Percentiles rank a stretch among this genome's conserved stretches.
These are phyloP conservation scores for Coffea humblotiana DNA, from an alignment of 305 asterid genomes.

Conservation along the genomic window DNA sequence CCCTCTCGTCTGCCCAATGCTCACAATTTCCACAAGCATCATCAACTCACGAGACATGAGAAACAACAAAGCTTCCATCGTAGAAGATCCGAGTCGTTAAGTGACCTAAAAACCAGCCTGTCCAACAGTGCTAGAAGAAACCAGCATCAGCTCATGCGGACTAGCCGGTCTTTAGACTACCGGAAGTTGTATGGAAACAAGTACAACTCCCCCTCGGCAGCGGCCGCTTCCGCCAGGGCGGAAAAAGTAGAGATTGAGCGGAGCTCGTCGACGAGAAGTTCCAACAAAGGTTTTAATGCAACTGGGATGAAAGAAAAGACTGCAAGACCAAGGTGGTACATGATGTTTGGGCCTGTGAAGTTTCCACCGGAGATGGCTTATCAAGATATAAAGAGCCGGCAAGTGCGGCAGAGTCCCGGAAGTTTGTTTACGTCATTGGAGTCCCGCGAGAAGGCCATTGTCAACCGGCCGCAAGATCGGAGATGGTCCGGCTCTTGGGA, in stretches of 20 bases:
- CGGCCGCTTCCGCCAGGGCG: conserved; percentile 20
- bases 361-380: conserved; percentile 60
- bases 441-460: conserved; percentile 19
- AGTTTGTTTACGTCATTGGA: conserved; percentile 29
- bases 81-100: conserved; percentile 50
- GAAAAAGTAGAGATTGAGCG: conserved; percentile 33
- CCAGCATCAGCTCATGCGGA: conserved; percentile 25
- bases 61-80: conserved; percentile 13
- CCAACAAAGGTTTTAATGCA: conserved; percentile 26
- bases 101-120: conserved; percentile 27
- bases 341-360: conserved; percentile 50
- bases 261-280: conserved; percentile 26
- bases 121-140: conserved; percentile 8
- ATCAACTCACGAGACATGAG: conserved; percentile 24
- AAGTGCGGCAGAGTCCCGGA: conserved; percentile 45
- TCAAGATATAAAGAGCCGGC: conserved; percentile 59
- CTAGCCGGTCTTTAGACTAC: conserved; percentile 51
- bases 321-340: conserved; percentile 52
- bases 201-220: conserved; percentile 10
- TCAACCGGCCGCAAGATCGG: conserved; percentile 26
- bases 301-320: conserved; percentile 20
- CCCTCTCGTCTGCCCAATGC: conserved; percentile 12
- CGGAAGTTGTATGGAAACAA: conserved; percentile 28
- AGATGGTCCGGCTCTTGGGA: conserved; percentile 44
- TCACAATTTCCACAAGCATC: conserved; percentile 20